Evolutionary conservation across 169 alveolate species (phyloP), one percentile per base, ranked within the genome.

Genomic region (Plasmodium gaboni): DNA sequence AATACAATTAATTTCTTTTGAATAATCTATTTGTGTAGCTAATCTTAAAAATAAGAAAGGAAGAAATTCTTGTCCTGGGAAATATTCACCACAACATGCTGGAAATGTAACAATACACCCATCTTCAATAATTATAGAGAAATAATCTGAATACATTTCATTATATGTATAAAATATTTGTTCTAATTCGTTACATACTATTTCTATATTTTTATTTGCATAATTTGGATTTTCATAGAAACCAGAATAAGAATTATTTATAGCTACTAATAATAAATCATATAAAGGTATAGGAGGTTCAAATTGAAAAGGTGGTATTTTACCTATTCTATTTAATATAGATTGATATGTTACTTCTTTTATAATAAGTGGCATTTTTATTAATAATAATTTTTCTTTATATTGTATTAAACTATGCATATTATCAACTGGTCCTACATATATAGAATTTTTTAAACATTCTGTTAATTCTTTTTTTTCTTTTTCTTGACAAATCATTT

Each of bases 361-460:
- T 46, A 78, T 63, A 12, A 60, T 59, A 10, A 85, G 24, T 24
- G 87, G 92, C 59, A 93, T 92, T 87, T 93, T 92, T 38, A 93
- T 88, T 94, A 93, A 76, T 48, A 73, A 72, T n/a, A 93, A 76
- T 48, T 68, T 72, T 46, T 74, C 92, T 5, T 92, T 80, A 86
- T 94, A 93, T 69, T 95, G 97, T 48, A 95, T 86, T 46, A 95
- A 44, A 53, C 95, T 76, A 68, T 89, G 86, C 38, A 87, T 76
- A 55, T 51, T 78, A 68, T 95, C 96, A 9, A 87, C 92, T 10
- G 92, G 78, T 6, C 97, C 97, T 10, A 95, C 96, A 80, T 78
- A 86, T 42, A 73, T 87, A 3, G 96, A 95, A 22, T 93, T 88
- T 61, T 83, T 72, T 24, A 93, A 67, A 63, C 86, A 73, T 17